phyloP scores from a whole-genome alignment of 1,284 basidiomycete genomes.

The Entoloma clypeatum region DNA sequence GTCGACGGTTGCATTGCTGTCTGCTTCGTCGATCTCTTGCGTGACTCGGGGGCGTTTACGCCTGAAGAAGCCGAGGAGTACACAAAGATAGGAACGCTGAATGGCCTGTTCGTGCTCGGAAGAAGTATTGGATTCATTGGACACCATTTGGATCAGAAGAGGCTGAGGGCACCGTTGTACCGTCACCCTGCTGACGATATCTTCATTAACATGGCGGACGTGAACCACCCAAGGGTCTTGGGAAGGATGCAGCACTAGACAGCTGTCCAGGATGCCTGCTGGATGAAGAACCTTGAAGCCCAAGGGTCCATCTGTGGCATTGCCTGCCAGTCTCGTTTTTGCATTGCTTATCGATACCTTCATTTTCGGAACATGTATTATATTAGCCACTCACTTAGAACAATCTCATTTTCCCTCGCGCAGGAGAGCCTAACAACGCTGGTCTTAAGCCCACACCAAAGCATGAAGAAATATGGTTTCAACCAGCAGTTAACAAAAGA shows the following conservation, averaged over 20 bases:
- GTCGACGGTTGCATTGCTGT: conserved; percentile 98
- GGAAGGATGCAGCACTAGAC: conserved; percentile 49
- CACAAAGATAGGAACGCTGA: conserved; percentile 92
- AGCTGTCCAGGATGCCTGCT: too few species aligned
- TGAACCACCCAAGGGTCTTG: conserved; percentile 73
- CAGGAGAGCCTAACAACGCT: too few species aligned
- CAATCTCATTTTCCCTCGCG: too few species aligned
- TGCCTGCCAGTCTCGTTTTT: too few species aligned
- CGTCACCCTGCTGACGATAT: conserved; percentile 87
- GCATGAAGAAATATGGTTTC: too few species aligned
- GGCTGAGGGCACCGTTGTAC: conserved; percentile 88
- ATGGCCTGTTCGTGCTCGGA: conserved; percentile 96
- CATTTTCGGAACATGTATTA: too few species aligned
- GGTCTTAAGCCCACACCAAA: too few species aligned
- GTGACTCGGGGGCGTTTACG: conserved; percentile 92
- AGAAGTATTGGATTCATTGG: conserved; percentile 98
- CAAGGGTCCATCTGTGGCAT: too few species aligned
- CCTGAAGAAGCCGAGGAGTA: conserved; percentile 97
- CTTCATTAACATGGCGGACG: conserved; percentile 83
- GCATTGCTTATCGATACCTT: too few species aligned
- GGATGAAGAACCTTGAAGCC: too few species aligned
- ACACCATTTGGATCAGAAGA: conserved; percentile 94
- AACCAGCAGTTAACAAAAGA: too few species aligned
- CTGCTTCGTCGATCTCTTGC: conserved; percentile 95
- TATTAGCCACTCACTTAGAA: too few species aligned